A percentile compares a stretch with the other conserved stretches of the same genome.
Conservation (phyloP, 768 basidiomycete genomes). For the Neoboletus brunneissimus region DNA sequence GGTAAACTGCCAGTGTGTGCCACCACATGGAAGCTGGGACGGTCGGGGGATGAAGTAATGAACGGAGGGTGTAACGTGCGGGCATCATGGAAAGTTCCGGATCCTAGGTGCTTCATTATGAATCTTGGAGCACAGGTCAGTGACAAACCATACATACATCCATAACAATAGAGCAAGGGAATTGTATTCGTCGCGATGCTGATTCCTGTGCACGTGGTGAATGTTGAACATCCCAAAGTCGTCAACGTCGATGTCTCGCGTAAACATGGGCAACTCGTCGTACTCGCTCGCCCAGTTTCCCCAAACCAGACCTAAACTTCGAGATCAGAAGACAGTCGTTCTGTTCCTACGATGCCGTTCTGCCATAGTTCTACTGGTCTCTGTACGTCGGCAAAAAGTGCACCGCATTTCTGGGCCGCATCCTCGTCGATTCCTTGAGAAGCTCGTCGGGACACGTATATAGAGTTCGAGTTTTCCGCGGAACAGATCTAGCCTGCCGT, state of each 20-base stretch:
- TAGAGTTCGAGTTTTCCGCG: slow-evolving; percentile 46
- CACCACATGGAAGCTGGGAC: slow-evolving; percentile 64
- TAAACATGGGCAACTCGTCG: slow-evolving; percentile 57
- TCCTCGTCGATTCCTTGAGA: too few species aligned
- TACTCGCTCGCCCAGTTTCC: too few species aligned
- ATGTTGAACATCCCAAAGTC: slow-evolving; percentile 48
- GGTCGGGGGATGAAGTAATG: slow-evolving; percentile 35
- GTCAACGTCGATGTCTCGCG: slow-evolving; percentile 46
- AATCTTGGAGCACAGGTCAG: background rate
- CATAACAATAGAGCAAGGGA: slow-evolving; percentile 60
- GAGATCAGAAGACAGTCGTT: too few species aligned
- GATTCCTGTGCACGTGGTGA: slow-evolving; percentile 57
- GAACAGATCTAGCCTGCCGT: slow-evolving; percentile 39
- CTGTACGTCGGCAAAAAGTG: slow-evolving; percentile 46
- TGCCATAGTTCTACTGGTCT: slow-evolving; percentile 51
- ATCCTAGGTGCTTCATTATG: slow-evolving; percentile 40
- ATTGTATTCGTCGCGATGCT: slow-evolving; percentile 45
- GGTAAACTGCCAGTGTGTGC: slow-evolving; percentile 56
- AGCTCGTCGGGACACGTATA: slow-evolving; percentile 59
- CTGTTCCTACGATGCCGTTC: too few species aligned
- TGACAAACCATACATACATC: slow-evolving; percentile 38
- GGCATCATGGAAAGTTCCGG: slow-evolving; percentile 48
- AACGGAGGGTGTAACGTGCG: slow-evolving; percentile 56
- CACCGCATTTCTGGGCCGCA: slow-evolving; percentile 51
- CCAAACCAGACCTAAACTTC: too few species aligned